Evolutionary conservation across 768 basidiomycete species (phyloP), one percentile per base, ranked within the genome.

Genomic region (Agrocybe pediades): DNA sequence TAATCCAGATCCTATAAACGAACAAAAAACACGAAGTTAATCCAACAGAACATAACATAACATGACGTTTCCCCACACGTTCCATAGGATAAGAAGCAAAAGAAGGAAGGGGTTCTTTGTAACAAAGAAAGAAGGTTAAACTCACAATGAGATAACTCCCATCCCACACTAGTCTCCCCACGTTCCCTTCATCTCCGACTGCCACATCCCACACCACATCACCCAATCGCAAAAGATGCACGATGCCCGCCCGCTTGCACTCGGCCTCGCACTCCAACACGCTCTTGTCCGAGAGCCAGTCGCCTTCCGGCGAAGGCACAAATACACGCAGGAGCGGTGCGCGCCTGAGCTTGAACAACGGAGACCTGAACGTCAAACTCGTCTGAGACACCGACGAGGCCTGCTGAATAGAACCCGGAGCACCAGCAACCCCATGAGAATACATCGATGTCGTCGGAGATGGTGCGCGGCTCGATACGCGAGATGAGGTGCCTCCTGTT

Each of bases 171-270:
- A 93, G 65, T 57, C 88, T 73, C n/a, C 92, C 92, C 6, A 86
- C 78, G 67, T 94, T 93, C 1, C 86, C 89, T 65, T 94, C 91
- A 64, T 93, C 91, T 8, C 88, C 87, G 1, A 90, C 88, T 4
- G 91, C 92, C 13, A 86, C 76, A 62, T 94, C 92, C 90, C 92
- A 94, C 13, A 94, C 83, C 0, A 93, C 84, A 66, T 95, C 92
- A 1, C 92, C 92, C 24, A 84, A 74, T 44, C 87, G 77, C 68
- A 95, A 68, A 41, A 90, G 67, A 40, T 75, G 74, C 60, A 76
- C 58, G 29, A 92, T 78, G 1, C 86, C 88, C 7, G 89, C 85
- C 9, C 82, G 75, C 57, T 82, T 83, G 59, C 90, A 76, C 73
- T 95, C 92, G 1, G 80, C 82, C 67, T 95, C 92, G 65, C 92